Base-by-base conservation (phyloP, 164 flowering plant species). In the Annona cherimola region DNA sequence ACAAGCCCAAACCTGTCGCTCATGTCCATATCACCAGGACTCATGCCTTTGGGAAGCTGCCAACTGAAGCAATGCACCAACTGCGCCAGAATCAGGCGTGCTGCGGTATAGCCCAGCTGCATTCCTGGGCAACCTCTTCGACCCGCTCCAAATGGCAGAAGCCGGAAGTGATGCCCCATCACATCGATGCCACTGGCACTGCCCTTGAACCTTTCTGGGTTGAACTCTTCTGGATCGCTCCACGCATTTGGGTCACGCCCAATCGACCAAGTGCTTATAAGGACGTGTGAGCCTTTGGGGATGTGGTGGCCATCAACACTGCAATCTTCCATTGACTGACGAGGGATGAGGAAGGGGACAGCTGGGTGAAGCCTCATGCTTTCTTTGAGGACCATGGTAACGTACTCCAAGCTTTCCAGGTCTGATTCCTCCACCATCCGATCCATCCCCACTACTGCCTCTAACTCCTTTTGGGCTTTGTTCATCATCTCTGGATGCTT, bases 321-420 rank as follows among this genome's bases (percentile, higher is more conserved):
- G 54, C 61, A 61, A 41, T 74, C 82, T 60, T 77, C 78, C 20
- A n/a, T 64, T 42, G 81, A 70, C 62, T 80, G 73, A 2, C 20
- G 81, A 3, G 85, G 83, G n/a, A 80, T 7, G 3, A 83, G 77
- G 8, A 80, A 40, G 35, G 85, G 82, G 0, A 57, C 79, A 0
- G 70, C 78, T 16, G 83, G 86, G 50, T 83, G 82, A 1, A 83
- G 69, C 68, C 86, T 71, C 67, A 80, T 9, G 74, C 54, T 66
- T 67, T 81, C 84, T 66, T 78, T 81, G 57, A 81, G 59, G n/a
- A 79, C 80, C 81, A 76, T 78, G 66, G 74, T 79, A 67, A 78
- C 69, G 74, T 81, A 81, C 8, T 63, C 61, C 35, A 81, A 39
- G 43, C 67, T 61, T 1, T 42, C 57, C 67, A 81, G 76, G 72